phyloP scores from a whole-genome alignment of 192 early-diverging fungal species.

The Backusella sp. region DNA sequence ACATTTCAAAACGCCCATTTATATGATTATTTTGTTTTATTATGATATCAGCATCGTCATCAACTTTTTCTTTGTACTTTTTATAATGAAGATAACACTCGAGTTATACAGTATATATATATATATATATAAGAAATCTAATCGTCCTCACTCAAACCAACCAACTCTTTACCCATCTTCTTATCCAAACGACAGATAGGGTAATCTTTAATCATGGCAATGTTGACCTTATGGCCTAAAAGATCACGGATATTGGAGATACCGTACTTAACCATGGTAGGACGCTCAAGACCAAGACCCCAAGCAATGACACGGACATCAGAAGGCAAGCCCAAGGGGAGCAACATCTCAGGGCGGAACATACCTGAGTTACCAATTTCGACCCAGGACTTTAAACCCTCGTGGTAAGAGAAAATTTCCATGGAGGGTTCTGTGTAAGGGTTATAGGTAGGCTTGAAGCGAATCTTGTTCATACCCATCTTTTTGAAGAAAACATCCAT shows the following conservation, averaged over 20 bases:
- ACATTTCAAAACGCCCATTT: neutral
- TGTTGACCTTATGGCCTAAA: slow-evolving; percentile 91
- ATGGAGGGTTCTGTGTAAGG: slow-evolving; percentile 99
- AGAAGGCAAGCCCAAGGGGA: slow-evolving; percentile 89
- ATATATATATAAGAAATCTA: neutral
- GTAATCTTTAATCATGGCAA: slow-evolving; percentile 86
- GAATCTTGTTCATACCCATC: slow-evolving; percentile 89
- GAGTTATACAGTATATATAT: neutral
- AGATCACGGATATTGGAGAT: slow-evolving; percentile 93
- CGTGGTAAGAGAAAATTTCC: slow-evolving; percentile 99
- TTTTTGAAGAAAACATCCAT: slow-evolving; percentile 97
- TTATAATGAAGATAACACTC: neutral
- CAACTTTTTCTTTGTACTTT: slow-evolving; percentile 6
- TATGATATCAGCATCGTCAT: neutral
- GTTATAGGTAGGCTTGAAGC: slow-evolving; percentile 99
- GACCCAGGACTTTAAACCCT: slow-evolving; percentile 82
- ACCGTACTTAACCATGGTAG: slow-evolving; percentile 98
- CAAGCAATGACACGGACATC: slow-evolving; percentile 97
- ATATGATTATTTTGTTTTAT: neutral
- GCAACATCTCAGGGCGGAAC: slow-evolving; percentile 99
- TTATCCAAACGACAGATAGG: slow-evolving; percentile 92
- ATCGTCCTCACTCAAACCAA: slow-evolving; percentile 34
- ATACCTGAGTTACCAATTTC: slow-evolving; percentile 99
- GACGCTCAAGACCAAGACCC: slow-evolving; percentile 95
- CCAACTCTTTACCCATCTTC: slow-evolving; percentile 74